Base-by-base conservation (phyloP, 139 green algal species). In the Pseudopediastrum boryanum region DNA sequence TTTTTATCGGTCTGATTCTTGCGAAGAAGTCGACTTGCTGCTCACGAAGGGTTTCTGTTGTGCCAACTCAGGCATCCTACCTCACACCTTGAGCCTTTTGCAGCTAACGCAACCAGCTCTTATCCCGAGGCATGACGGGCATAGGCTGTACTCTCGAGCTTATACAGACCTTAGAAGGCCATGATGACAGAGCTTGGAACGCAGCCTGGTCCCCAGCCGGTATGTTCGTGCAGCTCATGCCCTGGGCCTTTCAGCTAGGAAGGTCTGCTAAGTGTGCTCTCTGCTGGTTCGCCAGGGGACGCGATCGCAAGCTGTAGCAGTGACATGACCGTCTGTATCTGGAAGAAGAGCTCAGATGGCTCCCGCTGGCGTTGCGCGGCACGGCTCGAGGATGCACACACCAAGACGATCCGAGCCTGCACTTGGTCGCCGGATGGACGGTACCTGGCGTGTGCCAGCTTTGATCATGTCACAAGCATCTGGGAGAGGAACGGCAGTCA, bases 291-390 rank as follows among this genome's bases (percentile, higher is more conserved):
- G 43, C 59, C 16, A 95, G 95, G 95, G 2, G 68, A 88, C 12
- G 79, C 82, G 42, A 78, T 99, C 9, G 95, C 96, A 5, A 96
- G 86, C 76, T 99, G 95, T 79, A 91, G 93, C 42, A 88, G 90
- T 10, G 95, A 99, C 78, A 93, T 89, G 46, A 97, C 93, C 4
- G 95, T 99, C 16, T 83, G 94, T 4, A 90, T 99, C 42, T 99
- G 95, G 95, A 25, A 85, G 69, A 31, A 75, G 52, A 27, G 68
- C 70, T 9, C 35, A 23, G 23, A 90, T 31, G 56, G 76, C 46
- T 36, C 39, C n/a, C 35, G 46, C 10, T 94, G 91, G 90, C 36
- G 63, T 5, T 97, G 93, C 78, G 59, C 70, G 21, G 88, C 93
- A 9, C 77, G 95, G 0, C 85, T 98, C 13, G 94, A 98, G 78